A percentile compares a stretch with the other conserved stretches of the same genome.
These are phyloP conservation scores for Barbatosphaeria neglecta DNA, from an alignment of 495 filamentous ascomycete genomes.

Conservation along the genomic window DNA sequence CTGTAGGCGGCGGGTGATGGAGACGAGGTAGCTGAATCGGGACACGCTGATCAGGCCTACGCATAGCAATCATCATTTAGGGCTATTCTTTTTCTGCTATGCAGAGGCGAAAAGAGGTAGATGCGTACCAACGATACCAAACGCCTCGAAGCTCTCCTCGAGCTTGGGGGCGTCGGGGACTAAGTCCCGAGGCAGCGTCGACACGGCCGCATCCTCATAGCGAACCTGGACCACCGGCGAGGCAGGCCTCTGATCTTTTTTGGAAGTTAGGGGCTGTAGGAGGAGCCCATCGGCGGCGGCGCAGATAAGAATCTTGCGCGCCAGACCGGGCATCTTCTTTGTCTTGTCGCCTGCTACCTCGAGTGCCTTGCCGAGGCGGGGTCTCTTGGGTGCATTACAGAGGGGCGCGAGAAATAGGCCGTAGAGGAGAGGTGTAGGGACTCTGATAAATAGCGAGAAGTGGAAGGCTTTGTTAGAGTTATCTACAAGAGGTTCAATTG, in stretches of 20 bases:
- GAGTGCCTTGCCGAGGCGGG: too few relatives aligned
- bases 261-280: conserved; percentile 53
- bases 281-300: conserved; percentile 81
- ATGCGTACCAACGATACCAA: conserved; percentile 73
- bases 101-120: background rate
- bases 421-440: too few relatives aligned
- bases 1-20: conserved; percentile 71
- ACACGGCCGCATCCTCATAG: conserved; percentile 55
- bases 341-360: too few relatives aligned
- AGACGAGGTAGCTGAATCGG: conserved; percentile 64
- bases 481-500: background rate
- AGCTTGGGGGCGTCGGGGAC: conserved; percentile 19
- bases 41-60: conserved; percentile 64
- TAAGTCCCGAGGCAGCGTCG: conserved; percentile 20
- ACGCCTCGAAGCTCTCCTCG: conserved; percentile 52
- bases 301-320: conserved; percentile 68
- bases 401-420: too few relatives aligned
- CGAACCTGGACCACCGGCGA: conserved; percentile 53
- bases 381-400: too few relatives aligned
- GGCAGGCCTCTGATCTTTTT: conserved; percentile 34
- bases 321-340: conserved; percentile 58
- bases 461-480: background rate
- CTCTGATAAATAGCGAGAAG: too few relatives aligned
- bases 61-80: background rate
- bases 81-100: background rate